Base-by-base conservation (phyloP, 495 filamentous ascomycete genomes). In the Glonium stellatum region DNA sequence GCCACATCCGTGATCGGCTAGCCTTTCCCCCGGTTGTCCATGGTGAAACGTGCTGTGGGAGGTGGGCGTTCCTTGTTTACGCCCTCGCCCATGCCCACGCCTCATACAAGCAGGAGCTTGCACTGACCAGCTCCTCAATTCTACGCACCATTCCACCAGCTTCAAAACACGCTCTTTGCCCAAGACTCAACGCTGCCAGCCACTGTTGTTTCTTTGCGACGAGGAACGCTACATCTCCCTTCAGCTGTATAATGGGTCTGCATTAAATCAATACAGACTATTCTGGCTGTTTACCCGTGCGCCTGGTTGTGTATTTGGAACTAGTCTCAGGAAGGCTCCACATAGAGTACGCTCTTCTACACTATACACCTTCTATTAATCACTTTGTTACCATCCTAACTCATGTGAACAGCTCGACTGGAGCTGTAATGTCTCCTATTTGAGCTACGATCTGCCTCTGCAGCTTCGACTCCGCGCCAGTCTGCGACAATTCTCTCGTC, bases 341-440 rank as follows among this genome's bases (percentile, higher is more conserved):
- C 39, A 44, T 44, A 44, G 39, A 44, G 39, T 44, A 44, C 12
- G 39, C 13, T 18, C 18, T 18, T 44, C 18, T 18, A 15, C 39
- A 44, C 10, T 13, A 44, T 44, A 44, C 18, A 44, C 39, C 12
- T 18, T 44, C 12, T 44, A 44, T 44, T 44, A 44, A 44, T 44
- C 39, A 11, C 4, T 13, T 44, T 44, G 39, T 4, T 18, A 18
- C 39, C 39, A 44, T 25, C 25, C 48, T 51, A 15, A 51, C 48
- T 25, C 48, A 9, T 23, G 21, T 31, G 23, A 12, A 51, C 6
- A 51, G 48, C 21, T 27, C 23, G 8, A 2, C 18, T 0, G 1
- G 0, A 9, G 18, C 48, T 51, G 48, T 51, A 51, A 51, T 51
- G 48, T 15, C 48, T 23, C 25, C 21, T 51, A 51, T 51, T 51